Percentiles rank a stretch among this genome's conserved stretches.
These are phyloP conservation scores for Cryptococcus sp. DNA, from an alignment of 1,284 basidiomycete species.

Conservation along the genomic window DNA sequence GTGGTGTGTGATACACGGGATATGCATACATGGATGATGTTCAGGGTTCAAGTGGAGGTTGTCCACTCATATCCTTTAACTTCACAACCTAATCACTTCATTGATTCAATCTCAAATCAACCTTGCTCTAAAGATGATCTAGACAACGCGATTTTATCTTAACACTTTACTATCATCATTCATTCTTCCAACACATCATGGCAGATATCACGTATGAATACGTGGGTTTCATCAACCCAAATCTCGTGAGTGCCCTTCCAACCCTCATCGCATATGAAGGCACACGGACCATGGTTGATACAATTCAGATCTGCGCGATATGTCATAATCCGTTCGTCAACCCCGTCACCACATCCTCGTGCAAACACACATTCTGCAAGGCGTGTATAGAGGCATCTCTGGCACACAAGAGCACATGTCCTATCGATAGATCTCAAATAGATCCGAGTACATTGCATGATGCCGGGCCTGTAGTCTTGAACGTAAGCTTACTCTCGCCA, in stretches of 20 bases:
- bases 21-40: background rate
- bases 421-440: slow-evolving; percentile 63
- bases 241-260: background rate
- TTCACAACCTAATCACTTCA: background rate
- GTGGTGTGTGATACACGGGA: too few species aligned
- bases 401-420: slow-evolving; percentile 55
- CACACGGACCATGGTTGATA: background rate
- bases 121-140: background rate
- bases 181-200: too few species aligned
- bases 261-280: too few species aligned
- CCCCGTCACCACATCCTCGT: slow-evolving; percentile 62
- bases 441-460: background rate
- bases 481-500: too few species aligned
- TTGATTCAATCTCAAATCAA: too few species aligned
- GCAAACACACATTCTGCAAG: slow-evolving; percentile 76
- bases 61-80: background rate
- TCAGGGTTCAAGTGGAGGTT: background rate
- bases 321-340: slow-evolving; percentile 76
- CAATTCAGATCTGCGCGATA: slow-evolving; percentile 65
- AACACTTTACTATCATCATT: too few species aligned
- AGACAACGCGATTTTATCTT: too few species aligned
- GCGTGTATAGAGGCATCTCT: slow-evolving; percentile 69
- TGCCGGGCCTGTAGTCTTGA: background rate
- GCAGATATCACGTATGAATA: background rate
- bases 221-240: background rate